Conservation (phyloP, 176 grass and related monocot species). For the Panicum miliaceum region DNA sequence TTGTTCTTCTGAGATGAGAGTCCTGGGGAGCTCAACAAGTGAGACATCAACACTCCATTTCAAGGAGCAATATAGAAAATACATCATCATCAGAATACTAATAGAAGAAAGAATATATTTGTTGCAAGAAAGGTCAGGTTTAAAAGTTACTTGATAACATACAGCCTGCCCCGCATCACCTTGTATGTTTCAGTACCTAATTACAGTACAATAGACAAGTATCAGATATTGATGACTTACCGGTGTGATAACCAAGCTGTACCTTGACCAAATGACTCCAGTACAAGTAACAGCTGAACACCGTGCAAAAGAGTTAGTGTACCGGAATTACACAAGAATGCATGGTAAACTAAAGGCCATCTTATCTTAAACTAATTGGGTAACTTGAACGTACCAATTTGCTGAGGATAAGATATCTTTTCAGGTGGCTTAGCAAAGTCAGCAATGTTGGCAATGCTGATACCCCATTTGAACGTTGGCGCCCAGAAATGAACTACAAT, state of each 20-base stretch:
- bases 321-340: conserved; percentile 32
- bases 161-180: not conserved
- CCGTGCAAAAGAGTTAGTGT: conserved; percentile 33
- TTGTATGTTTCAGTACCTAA: not conserved
- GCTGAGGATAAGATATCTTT: conserved; percentile 92
- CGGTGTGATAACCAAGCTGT: conserved; percentile 74
- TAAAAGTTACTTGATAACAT: conserved; percentile 8
- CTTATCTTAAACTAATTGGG: conserved; percentile 16
- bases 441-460: conserved; percentile 92
- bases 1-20: not conserved
- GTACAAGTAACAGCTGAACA: conserved; percentile 71
- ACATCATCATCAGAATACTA: not conserved
- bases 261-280: conserved; percentile 74
- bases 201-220: not conserved
- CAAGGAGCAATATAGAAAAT: not conserved
- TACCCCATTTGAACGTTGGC: conserved; percentile 96
- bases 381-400: conserved; percentile 70
- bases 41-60: not conserved
- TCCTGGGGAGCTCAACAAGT: not conserved
- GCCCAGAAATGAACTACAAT: conserved; percentile 90
- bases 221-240: conserved; percentile 38
- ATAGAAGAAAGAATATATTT: conserved; percentile 24
- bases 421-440: conserved; percentile 95
- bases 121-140: not conserved
- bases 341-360: not conserved